Percentiles rank a stretch among this genome's conserved stretches.
Evolutionary conservation across 176 grass and related monocot genomes (phyloP).

Genomic region (Guadua angustifolia): DNA sequence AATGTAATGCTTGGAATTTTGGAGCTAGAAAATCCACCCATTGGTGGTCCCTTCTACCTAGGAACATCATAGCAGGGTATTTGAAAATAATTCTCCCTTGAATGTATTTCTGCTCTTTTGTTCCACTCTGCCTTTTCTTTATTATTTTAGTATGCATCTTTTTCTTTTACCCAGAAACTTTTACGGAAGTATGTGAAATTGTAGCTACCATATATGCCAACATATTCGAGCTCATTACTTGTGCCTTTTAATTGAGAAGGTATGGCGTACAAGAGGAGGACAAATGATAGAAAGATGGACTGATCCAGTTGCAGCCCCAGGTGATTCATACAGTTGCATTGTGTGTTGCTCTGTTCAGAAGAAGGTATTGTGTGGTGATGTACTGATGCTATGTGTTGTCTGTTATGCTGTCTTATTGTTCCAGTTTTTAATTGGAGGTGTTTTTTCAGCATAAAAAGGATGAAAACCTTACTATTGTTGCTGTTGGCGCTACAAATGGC

Average conservation of each 20-base stretch:
- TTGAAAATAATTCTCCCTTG: neutral
- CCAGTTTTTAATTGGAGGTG: conserved; percentile 36
- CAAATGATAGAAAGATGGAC: conserved; percentile 31
- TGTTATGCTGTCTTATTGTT: neutral
- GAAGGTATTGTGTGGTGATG: conserved; percentile 42
- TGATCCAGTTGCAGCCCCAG: conserved; percentile 19
- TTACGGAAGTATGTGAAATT: neutral
- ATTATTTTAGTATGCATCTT: neutral
- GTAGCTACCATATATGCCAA: neutral
- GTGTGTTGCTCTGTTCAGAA: conserved; percentile 51
- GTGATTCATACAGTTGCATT: conserved; percentile 48
- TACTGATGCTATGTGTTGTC: neutral
- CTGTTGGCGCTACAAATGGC: conserved; percentile 54
- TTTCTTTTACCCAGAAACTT: neutral
- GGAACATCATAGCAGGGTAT: neutral
- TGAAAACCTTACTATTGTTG: conserved; percentile 41
- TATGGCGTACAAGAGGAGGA: conserved; percentile 39
- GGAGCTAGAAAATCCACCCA: neutral
- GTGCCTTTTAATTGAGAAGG: conserved; percentile 9
- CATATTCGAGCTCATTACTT: conserved; percentile 10
- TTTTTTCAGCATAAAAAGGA: conserved; percentile 50
- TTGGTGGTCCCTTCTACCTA: neutral
- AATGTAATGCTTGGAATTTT: conserved; percentile 8
- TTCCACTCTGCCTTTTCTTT: neutral
- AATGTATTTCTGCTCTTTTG: neutral